Percentiles rank a stretch among this genome's conserved stretches.
These are phyloP conservation scores for Leucaena leucocephala DNA, from an alignment of 306 rosid species.

Conservation along the genomic window DNA sequence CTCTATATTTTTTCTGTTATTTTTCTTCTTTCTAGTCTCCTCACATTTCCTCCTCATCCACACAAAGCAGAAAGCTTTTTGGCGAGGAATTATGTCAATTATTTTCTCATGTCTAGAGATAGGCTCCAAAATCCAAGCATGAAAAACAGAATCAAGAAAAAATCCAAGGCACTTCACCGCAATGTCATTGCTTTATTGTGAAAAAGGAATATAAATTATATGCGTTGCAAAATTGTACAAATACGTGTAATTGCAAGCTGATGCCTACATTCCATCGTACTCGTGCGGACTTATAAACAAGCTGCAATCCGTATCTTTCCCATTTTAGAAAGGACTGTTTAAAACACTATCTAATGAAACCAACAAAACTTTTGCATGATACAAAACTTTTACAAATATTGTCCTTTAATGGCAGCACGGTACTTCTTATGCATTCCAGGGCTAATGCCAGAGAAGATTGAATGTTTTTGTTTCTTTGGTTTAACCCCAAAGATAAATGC, in stretches of 20 bases:
- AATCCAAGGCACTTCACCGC: not conserved
- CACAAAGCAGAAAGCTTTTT: not conserved
- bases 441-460: slow-evolving; percentile 72
- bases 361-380: slow-evolving; percentile 24
- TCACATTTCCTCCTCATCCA: not conserved
- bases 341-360: slow-evolving; percentile 40
- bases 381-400: slow-evolving; percentile 39
- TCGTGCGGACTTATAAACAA: slow-evolving; percentile 28
- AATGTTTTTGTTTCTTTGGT: slow-evolving; percentile 69
- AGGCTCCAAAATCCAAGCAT: not conserved
- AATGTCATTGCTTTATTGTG: not conserved
- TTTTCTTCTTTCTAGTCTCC: not conserved
- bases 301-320: slow-evolving; percentile 10
- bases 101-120: not conserved
- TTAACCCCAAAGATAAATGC: slow-evolving; percentile 84
- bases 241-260: slow-evolving; percentile 23
- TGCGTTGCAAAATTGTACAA: slow-evolving; percentile 4
- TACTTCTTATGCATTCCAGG: slow-evolving; percentile 73
- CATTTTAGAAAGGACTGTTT: slow-evolving; percentile 15
- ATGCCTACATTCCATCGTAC: slow-evolving; percentile 29
- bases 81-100: not conserved
- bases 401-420: slow-evolving; percentile 45
- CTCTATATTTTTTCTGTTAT: too few species aligned
- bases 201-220: slow-evolving; percentile 7
- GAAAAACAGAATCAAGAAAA: not conserved